Evolutionary conservation across 768 basidiomycete species (phyloP), one percentile per base, ranked within the genome.

Genomic region (Boletus eberwhitei): DNA sequence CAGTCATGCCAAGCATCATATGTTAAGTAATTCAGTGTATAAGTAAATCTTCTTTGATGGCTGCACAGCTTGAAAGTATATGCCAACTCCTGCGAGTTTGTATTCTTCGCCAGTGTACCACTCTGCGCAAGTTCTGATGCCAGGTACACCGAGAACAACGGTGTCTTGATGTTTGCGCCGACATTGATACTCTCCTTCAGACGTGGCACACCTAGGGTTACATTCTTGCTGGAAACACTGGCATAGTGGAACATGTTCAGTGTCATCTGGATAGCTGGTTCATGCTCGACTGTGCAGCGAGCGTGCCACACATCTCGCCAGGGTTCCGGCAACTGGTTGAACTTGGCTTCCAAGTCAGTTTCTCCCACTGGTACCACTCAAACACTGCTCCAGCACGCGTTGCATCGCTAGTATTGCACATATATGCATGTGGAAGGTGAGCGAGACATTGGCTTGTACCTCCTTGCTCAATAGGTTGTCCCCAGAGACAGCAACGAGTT

Each of bases 241-340:
- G n/a, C n/a, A n/a, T n/a, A n/a, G n/a, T 98, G 97, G 90, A 98
- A 99, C 0, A 95, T 98, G 72, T 99, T 99, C 54, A 99, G 74
- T 5, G 97, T 98, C 97, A 99, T 98, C 75, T 99, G 97, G 0
- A 97, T 99, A 5, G 97, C 97, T 0, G 97, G 97, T 77, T 98
- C 97, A 72, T n/a, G n/a, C 97, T 99, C 0, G 96, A 98, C 75
- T 99, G 97, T 1, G 96, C 97, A 36, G 96, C 89, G 19, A 98
- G 82, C 0, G 94, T 97, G 41, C 97, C 97, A 60, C 97, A 98
- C 96, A 99, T 99, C 74, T 98, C 97, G 40, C 96, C 95, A 0
- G 97, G 92, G 63, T 97, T 89, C 9, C 93, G 2, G 63, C 3
- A 96, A 89, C 61, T 87, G 88, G 66, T 98, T 96, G 79, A 98